Conservation (phyloP, 2,329 filamentous ascomycete genomes). For the Verticillium longisporum region DNA sequence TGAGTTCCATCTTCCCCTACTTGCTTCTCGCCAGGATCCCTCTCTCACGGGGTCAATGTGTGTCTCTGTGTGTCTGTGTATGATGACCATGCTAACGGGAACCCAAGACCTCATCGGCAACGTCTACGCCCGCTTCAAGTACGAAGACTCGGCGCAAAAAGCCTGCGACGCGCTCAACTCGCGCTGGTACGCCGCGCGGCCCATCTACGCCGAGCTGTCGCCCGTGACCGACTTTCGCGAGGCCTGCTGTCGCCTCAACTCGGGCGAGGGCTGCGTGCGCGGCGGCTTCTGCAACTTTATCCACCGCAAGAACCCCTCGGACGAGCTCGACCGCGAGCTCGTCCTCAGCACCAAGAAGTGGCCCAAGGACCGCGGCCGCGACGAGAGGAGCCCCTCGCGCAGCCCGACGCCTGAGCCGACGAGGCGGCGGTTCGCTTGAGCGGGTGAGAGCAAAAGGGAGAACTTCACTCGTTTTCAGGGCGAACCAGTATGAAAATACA, state of each 20-base stretch:
- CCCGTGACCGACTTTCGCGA: slow-evolving; percentile 98
- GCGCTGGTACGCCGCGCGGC: slow-evolving; percentile 93
- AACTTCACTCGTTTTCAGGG: too few relatives aligned
- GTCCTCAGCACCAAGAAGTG: slow-evolving; percentile 92
- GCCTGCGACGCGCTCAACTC: slow-evolving; percentile 92
- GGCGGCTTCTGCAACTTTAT: slow-evolving; percentile 99
- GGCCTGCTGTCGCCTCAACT: slow-evolving; percentile 92
- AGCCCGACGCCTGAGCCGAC: slow-evolving; percentile 84
- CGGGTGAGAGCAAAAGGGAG: background rate
- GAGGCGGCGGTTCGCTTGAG: slow-evolving; percentile 57
- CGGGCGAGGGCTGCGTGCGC: slow-evolving; percentile 88
- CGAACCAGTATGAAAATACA: too few relatives aligned
- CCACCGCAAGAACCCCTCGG: slow-evolving; percentile 87
- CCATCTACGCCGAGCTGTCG: slow-evolving; percentile 95
- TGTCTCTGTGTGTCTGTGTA: too few relatives aligned
- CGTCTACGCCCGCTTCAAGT: slow-evolving; percentile 99
- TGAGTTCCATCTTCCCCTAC: slow-evolving; percentile 32
- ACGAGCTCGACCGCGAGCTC: slow-evolving; percentile 84
- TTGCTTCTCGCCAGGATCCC: slow-evolving; percentile 8
- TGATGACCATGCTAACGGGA: slow-evolving; percentile 14
- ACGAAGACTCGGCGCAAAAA: slow-evolving; percentile 90
- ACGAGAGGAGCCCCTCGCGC: slow-evolving; percentile 72
- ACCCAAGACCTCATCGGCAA: slow-evolving; percentile 84
- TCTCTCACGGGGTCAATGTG: background rate
- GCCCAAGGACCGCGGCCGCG: slow-evolving; percentile 76